Evolutionary conservation across 805 yeast species (phyloP).

Genomic region (Kluyveromyces wickerhamii): DNA sequence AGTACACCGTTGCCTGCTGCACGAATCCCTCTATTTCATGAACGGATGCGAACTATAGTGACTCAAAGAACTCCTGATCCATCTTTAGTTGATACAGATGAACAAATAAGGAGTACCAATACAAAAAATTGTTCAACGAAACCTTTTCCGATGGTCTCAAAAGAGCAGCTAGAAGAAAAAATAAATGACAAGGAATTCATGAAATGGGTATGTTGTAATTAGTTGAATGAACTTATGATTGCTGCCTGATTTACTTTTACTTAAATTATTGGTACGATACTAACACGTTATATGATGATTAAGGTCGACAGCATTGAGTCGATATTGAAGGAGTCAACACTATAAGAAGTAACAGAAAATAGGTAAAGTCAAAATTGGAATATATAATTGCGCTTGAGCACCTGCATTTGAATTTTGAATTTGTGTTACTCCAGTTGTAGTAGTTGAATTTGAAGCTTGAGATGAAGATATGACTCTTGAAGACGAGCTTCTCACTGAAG

Average conservation of each 20-base stretch:
- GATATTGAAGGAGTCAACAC: background rate
- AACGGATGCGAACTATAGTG: background rate
- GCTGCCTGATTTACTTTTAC: background rate
- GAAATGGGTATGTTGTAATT: constrained; percentile 22
- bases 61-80: constrained; percentile 1
- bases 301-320: constrained; percentile 8
- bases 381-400: background rate
- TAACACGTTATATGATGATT: too few relatives aligned
- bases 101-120: too few relatives aligned
- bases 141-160: too few relatives aligned
- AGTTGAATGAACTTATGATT: background rate
- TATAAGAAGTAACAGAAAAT: constrained; percentile 1
- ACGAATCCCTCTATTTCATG: background rate
- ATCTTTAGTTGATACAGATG: too few relatives aligned
- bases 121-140: too few relatives aligned
- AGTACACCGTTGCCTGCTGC: constrained; percentile 3
- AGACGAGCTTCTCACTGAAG: too few relatives aligned
- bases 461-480: too few relatives aligned
- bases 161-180: constrained; percentile 15
- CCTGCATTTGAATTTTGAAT: background rate
- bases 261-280: too few relatives aligned
- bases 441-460: background rate
- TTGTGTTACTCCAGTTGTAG: constrained; percentile 1
- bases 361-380: background rate
- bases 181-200: constrained; percentile 20